Evolutionary conservation across 2,329 filamentous ascomycete genomes (phyloP).

Genomic region (Talaromyces islandicus): DNA sequence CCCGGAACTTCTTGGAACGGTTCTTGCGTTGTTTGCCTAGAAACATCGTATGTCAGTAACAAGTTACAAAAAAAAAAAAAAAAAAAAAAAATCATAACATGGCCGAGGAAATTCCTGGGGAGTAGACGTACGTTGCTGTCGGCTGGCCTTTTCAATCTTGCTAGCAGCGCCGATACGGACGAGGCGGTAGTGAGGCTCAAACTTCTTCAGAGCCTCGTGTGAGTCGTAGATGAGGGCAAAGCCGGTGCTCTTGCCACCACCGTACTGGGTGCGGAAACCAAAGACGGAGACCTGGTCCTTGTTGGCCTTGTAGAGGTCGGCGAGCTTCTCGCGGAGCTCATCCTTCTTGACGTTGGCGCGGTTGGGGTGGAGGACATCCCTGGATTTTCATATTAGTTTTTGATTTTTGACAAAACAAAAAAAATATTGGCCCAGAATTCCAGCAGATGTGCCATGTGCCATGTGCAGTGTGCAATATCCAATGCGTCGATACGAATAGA

Average conservation of each 20-base stretch:
- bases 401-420: not conserved
- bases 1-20: slow-evolving; percentile 96
- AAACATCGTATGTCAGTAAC: slow-evolving; percentile 1
- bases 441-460: too few relatives aligned
- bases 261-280: slow-evolving; percentile 96
- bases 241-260: slow-evolving; percentile 99
- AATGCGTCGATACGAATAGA: not conserved
- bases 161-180: slow-evolving; percentile 84
- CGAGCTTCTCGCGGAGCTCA: slow-evolving; percentile 92
- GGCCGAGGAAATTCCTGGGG: too few relatives aligned
- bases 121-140: slow-evolving; percentile 90
- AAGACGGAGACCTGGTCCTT: slow-evolving; percentile 98
- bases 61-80: not conserved
- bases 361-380: slow-evolving; percentile 99
- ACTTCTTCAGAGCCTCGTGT: slow-evolving; percentile 98
- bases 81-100: too few relatives aligned
- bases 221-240: slow-evolving; percentile 99
- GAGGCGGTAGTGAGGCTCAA: slow-evolving; percentile 97
- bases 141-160: slow-evolving; percentile 95
- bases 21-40: slow-evolving; percentile 99
- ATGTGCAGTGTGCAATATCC: not conserved
- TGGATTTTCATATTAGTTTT: slow-evolving; percentile 35
- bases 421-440: not conserved
- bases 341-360: slow-evolving; percentile 98
- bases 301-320: slow-evolving; percentile 93